Evolutionary conservation across 208 protist genomes (phyloP).

Genomic region (Trypanosoma melophagium): DNA sequence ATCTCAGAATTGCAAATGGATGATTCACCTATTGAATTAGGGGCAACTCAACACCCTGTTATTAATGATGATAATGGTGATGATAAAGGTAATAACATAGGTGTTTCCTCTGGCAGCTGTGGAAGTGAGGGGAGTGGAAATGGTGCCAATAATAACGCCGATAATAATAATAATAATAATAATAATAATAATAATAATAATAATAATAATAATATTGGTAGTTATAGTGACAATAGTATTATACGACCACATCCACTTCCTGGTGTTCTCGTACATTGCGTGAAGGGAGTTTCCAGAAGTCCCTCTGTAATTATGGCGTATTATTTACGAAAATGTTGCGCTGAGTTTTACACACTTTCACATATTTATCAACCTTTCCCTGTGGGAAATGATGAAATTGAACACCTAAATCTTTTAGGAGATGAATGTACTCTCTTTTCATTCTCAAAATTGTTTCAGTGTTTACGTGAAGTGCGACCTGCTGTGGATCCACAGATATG

Average conservation of each 20-base stretch:
- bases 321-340: conserved; percentile 32
- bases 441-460: conserved; percentile 31
- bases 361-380: background rate
- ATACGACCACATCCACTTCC: conserved; percentile 15
- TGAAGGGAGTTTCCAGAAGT: conserved; percentile 76
- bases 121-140: too few species aligned
- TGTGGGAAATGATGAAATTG: background rate
- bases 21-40: conserved; percentile 2
- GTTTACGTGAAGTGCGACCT: conserved; percentile 45
- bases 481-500: conserved; percentile 63
- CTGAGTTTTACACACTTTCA: conserved; percentile 19
- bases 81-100: background rate
- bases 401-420: too few species aligned
- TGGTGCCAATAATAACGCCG: background rate
- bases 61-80: background rate
- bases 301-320: conserved; percentile 70
- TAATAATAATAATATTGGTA: background rate
- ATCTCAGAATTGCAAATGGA: conserved; percentile 3
- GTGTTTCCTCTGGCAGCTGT: background rate
- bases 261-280: conserved; percentile 79
- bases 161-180: background rate
- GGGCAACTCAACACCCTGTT: background rate
- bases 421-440: conserved; percentile 11
- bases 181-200: background rate
- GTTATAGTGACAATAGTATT: background rate